These are phyloP conservation scores for Rhynchospora tenuis DNA, from an alignment of 176 grass and related monocot species.

Conservation along the genomic window DNA sequence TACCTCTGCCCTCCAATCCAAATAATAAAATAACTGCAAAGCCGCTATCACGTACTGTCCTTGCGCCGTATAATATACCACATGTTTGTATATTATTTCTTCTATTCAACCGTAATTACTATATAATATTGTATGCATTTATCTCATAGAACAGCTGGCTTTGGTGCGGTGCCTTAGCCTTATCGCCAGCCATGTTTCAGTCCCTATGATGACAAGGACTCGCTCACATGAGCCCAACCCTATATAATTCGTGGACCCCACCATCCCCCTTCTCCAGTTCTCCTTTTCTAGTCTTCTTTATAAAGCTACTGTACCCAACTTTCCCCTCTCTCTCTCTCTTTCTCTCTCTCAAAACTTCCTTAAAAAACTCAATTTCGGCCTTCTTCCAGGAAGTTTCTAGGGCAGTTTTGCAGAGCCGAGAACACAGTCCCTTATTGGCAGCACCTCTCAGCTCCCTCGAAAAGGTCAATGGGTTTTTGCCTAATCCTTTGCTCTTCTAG, in stretches of 20 bases:
- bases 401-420: slow-evolving; percentile 22
- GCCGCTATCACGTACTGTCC: slow-evolving; percentile 10
- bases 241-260: slow-evolving; percentile 15
- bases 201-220: slow-evolving; percentile 24
- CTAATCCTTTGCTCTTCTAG: neutral
- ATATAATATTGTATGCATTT: neutral
- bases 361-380: slow-evolving; percentile 25
- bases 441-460: neutral
- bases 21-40: neutral
- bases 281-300: slow-evolving; percentile 19
- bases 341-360: slow-evolving; percentile 3
- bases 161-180: slow-evolving; percentile 20
- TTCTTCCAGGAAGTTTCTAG: slow-evolving; percentile 26
- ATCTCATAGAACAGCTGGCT: neutral
- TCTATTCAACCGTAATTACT: neutral
- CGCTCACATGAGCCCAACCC: slow-evolving; percentile 28
- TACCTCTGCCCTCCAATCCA: neutral
- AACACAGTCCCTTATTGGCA: neutral
- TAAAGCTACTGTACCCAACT: slow-evolving; percentile 19
- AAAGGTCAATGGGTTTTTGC: slow-evolving; percentile 27
- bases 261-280: neutral
- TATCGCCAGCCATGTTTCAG: slow-evolving; percentile 22
- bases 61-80: neutral
- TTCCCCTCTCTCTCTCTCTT: slow-evolving; percentile 24
- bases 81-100: slow-evolving; percentile 3